These are phyloP conservation scores for Wickerhamomyces sydowiorum DNA, from an alignment of 805 yeast genomes.

Conservation along the genomic window DNA sequence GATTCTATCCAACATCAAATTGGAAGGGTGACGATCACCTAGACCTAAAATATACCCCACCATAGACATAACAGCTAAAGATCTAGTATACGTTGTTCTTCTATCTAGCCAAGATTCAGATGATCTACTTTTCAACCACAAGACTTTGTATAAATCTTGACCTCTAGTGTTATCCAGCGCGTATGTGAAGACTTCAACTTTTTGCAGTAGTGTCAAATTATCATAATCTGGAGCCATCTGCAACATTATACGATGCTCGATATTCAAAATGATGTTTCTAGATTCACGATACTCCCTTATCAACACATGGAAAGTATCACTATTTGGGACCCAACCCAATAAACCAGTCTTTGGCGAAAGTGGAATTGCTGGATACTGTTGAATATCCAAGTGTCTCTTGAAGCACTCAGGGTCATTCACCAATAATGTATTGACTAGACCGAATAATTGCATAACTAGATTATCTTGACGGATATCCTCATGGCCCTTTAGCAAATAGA, in stretches of 20 bases:
- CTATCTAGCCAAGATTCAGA: slow-evolving; percentile 98
- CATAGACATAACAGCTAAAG: slow-evolving; percentile 98
- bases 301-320: slow-evolving; percentile 92
- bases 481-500: slow-evolving; percentile 83
- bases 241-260: slow-evolving; percentile 91
- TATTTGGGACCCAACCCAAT: slow-evolving; percentile 95
- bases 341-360: slow-evolving; percentile 95
- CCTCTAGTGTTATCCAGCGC: slow-evolving; percentile 95
- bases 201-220: slow-evolving; percentile 78
- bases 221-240: slow-evolving; percentile 98
- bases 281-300: slow-evolving; percentile 91
- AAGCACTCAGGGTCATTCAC: slow-evolving; percentile 92
- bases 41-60: slow-evolving; percentile 94
- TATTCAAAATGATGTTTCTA: slow-evolving; percentile 80
- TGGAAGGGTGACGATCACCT: slow-evolving; percentile 98
- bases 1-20: slow-evolving; percentile 87
- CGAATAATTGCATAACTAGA: slow-evolving; percentile 95
- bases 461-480: slow-evolving; percentile 98
- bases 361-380: slow-evolving; percentile 90
- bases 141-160: slow-evolving; percentile 89
- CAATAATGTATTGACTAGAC: slow-evolving; percentile 85
- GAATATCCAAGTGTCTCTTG: slow-evolving; percentile 91
- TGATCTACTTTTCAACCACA: slow-evolving; percentile 94
- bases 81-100: slow-evolving; percentile 92
- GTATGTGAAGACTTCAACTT: slow-evolving; percentile 94